Conservation (phyloP, 2,329 filamentous ascomycete species). For the Aureobasidium sp. region DNA sequence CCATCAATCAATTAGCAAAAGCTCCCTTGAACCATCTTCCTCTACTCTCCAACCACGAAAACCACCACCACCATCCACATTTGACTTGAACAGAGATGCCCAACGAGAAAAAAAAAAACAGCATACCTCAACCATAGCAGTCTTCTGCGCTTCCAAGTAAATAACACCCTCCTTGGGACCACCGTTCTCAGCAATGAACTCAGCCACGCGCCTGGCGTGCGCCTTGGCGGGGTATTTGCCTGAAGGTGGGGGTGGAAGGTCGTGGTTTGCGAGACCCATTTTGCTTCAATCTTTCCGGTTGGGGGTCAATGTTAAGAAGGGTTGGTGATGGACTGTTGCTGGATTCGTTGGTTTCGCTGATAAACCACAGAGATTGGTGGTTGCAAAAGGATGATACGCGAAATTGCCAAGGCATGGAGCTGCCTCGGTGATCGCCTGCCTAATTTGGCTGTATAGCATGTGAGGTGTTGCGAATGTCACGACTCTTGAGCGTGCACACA, state of each 20-base stretch:
- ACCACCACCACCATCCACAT: not conserved
- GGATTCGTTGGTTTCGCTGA: not conserved
- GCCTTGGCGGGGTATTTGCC: constrained; percentile 73
- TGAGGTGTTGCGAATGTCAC: not conserved
- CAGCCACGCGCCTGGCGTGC: constrained; percentile 75
- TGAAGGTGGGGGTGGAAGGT: constrained; percentile 25
- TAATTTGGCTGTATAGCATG: not conserved
- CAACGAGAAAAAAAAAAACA: not conserved
- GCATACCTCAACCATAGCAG: constrained; percentile 60
- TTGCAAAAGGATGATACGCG: not conserved
- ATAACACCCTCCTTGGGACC: constrained; percentile 60
- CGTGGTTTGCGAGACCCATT: constrained; percentile 25
- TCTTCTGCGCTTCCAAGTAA: constrained; percentile 80
- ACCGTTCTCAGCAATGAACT: constrained; percentile 59
- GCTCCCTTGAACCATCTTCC: not conserved
- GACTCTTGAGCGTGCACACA: not conserved
- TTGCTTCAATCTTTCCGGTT: not conserved
- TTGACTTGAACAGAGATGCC: not conserved
- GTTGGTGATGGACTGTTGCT: not conserved
- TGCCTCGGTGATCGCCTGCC: constrained; percentile 3
- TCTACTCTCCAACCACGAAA: not conserved
- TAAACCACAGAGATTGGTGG: not conserved
- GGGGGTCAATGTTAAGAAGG: not conserved
- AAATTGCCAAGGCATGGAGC: not conserved
- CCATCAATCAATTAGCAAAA: not conserved